Percentiles rank a stretch among this genome's conserved stretches.
Evolutionary conservation across 1,284 basidiomycete species (phyloP).

Genomic region (Mrakiaceae sp.): DNA sequence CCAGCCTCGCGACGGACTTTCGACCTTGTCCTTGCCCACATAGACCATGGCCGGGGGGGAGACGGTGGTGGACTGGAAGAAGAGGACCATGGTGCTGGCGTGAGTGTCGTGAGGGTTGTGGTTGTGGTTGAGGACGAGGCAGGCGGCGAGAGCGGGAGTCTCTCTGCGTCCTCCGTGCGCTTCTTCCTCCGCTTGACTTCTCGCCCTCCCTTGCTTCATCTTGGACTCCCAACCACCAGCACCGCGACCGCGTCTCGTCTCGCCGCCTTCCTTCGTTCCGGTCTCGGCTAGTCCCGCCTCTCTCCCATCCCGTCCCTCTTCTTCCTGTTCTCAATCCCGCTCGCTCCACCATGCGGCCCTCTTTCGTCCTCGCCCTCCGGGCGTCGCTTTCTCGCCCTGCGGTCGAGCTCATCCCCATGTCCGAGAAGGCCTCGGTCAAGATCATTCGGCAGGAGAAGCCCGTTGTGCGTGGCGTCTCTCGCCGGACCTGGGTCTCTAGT

Average conservation of each 20-base stretch:
- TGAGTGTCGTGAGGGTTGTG: no score
- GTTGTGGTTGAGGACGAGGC: no score
- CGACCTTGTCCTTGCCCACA: slow-evolving; percentile 92
- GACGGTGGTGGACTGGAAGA: slow-evolving; percentile 44
- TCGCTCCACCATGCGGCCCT: background rate
- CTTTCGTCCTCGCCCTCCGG: background rate
- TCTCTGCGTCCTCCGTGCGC: no score
- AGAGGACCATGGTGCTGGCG: slow-evolving; percentile 41
- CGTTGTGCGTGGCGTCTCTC: no score
- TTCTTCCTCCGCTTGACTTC: no score
- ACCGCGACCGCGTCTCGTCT: no score
- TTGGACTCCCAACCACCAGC: no score
- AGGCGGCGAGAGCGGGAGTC: no score
- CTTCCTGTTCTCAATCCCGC: background rate
- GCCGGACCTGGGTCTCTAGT: background rate
- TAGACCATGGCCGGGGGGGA: slow-evolving; percentile 65
- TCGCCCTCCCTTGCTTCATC: no score
- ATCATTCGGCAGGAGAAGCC: background rate
- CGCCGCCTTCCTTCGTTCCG: no score
- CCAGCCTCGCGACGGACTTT: slow-evolving; percentile 46
- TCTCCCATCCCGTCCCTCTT: no score
- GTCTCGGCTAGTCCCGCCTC: no score
- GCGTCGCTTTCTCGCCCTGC: background rate
- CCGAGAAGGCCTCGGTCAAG: background rate
- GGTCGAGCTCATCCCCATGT: background rate